Base-by-base conservation (phyloP, 2,329 filamentous ascomycete genomes). In the Herpotrichia juniperi region DNA sequence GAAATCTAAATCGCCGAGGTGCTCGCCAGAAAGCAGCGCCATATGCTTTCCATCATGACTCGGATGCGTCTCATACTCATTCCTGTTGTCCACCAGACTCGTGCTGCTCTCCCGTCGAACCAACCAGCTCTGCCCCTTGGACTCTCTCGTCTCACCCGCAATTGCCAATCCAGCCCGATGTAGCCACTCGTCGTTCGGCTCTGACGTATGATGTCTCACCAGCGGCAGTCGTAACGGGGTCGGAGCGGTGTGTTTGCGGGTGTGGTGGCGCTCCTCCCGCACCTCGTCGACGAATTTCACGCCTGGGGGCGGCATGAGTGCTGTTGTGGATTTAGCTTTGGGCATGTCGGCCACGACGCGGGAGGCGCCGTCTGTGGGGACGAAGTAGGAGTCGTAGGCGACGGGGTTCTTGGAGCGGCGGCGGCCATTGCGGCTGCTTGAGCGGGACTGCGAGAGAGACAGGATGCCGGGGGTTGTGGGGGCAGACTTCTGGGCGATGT, bases 41-140 rank as follows among this genome's bases (percentile, higher is more conserved):
- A 69, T 67, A 48, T 57, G 61, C 31, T 55, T 54, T 46, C 49
- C 53, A 32, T 66, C 61, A 30, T 69, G 64, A 6, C 51, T 56
- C 8, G 58, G 31, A 49, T 66, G 61, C 17, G 59, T 58, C 7
- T 74, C 71, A 42, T 71, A 66, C 30, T 71, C 62, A 14, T 75
- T 64, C 25, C 54, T 57, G 14, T 79, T 71, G 1, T 71, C 66
- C 9, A 79, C 77, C 2, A 86, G 72, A 40, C 78, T 81, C 0
- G 83, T 86, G 1, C 79, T 81, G 54, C 79, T 83, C 55, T 83
- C 80, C 22, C 82, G 75, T 46, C 83, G 79, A 2, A 77, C 74
- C 2, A 86, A 75, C 84, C 84, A 87, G 49, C 79, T 80, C 62
- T 86, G 83, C n/a, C 84, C 84, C 59, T 87, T 86, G 51, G 79